Evolutionary conservation across 345 rosid genomes (phyloP), one percentile per base, ranked within the genome.

Genomic region (Cardamine resedifolia): DNA sequence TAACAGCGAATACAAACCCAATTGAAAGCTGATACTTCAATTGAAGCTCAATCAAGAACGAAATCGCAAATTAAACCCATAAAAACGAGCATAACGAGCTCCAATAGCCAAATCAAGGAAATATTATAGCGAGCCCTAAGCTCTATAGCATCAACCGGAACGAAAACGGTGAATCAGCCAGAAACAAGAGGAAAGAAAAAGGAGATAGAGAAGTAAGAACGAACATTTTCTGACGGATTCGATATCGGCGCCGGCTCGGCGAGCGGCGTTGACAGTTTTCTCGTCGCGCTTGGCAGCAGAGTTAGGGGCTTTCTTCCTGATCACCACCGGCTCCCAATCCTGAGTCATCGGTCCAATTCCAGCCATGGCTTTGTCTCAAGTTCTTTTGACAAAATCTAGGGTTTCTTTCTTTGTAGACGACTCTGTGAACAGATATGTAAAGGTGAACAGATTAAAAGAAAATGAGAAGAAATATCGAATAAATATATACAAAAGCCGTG

Each of bases 261-360:
- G 91, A 62, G 96, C 96, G 76, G 91, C 91, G 86, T 88, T 90
- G 74, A 90, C 96, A 70, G 81, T 81, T 78, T 90, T 88, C 80
- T 90, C 96, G 47, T 90, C 96, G 77, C 88, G 89, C 82, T 88
- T 87, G 36, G 86, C 67, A 61, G 89, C 89, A 8, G 91, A 78
- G 85, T 58, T 85, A 1, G 87, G 87, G 26, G 87, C 83, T 64
- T 85, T 87, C 85, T 90, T 90, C 10, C 91, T 80, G 70, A 90
- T 88, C 23, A 88, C 94, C 34, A 90, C 91, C 3, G 96, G 96
- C 64, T 88, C 96, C 96, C 96, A 90, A 78, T 90, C 96, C 78
- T 90, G 96, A 21, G 81, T 67, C 43, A 90, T 60, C 21, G 91
- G 90, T 81, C 93, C 96, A n/a, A 81, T 5, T 53, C 92, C 90